Evolutionary conservation across 139 green algal genomes (phyloP).

Genomic region (Gonium pectorale): DNA sequence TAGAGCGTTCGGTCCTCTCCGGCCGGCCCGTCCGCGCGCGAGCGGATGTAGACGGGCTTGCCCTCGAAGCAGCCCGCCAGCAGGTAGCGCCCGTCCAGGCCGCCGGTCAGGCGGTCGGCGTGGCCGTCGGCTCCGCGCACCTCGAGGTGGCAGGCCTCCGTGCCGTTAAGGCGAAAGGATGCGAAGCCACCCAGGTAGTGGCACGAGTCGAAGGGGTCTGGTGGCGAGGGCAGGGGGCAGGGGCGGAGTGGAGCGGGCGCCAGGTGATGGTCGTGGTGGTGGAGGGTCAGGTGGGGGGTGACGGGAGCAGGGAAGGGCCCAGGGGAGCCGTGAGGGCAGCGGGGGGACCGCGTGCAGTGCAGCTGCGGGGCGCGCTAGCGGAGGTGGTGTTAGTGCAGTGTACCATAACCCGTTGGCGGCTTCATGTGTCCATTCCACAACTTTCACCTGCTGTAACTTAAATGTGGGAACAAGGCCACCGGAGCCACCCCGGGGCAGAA

Average conservation of each 20-base stretch:
- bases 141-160: constrained; percentile 15
- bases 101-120: constrained; percentile 22
- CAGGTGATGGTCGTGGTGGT: no score
- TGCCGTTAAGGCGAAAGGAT: constrained; percentile 32
- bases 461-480: no score
- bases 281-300: no score
- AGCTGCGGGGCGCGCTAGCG: no score
- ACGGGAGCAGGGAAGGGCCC: no score
- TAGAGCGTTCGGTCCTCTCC: constrained; percentile 35
- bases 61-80: constrained; percentile 47
- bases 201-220: constrained; percentile 41
- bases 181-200: constrained; percentile 19
- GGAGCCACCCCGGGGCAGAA: no score
- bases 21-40: neutral
- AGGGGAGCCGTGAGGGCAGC: no score
- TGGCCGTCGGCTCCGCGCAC: constrained; percentile 26
- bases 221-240: neutral
- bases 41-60: constrained; percentile 33
- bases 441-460: no score
- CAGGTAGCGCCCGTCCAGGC: constrained; percentile 26
- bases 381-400: no score
- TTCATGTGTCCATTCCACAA: no score
- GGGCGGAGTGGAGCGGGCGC: neutral
- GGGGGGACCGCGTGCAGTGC: no score
- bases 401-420: no score